phyloP scores from a whole-genome alignment of 176 grass and related monocot species.

The Aegilops longissima region DNA sequence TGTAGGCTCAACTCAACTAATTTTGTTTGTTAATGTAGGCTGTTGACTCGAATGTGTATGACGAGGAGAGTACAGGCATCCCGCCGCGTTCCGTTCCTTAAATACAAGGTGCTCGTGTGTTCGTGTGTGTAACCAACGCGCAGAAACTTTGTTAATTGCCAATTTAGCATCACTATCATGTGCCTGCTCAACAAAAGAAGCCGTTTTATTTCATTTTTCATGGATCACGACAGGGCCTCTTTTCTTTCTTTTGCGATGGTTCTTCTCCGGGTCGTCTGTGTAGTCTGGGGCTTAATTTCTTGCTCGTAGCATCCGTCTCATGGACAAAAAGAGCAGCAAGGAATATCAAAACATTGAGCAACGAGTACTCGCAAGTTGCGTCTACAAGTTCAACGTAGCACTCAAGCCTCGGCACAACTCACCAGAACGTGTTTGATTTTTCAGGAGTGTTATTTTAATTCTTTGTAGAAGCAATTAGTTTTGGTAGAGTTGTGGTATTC shows the following conservation, averaged over 20 bases:
- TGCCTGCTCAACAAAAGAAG: not conserved
- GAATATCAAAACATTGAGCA: too few species aligned
- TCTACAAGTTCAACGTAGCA: not conserved
- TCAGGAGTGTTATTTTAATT: not conserved
- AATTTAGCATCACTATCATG: not conserved
- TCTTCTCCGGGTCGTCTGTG: not conserved
- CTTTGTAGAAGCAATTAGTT: too few species aligned
- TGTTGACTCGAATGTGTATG: not conserved
- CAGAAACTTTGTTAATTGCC: not conserved
- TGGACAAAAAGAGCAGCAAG: too few species aligned
- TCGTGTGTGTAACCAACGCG: not conserved
- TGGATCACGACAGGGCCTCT: not conserved
- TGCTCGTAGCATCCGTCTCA: too few species aligned
- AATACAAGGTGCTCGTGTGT: not conserved
- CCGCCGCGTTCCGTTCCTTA: not conserved
- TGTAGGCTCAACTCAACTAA: not conserved
- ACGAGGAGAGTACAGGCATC: not conserved
- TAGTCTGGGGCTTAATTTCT: too few species aligned
- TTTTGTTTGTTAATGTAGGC: not conserved
- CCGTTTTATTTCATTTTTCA: not conserved
- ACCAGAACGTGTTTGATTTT: not conserved
- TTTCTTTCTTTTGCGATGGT: not conserved
- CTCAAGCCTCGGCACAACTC: not conserved
- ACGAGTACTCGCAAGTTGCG: too few species aligned
- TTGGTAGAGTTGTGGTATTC: too few species aligned